Percentiles rank a stretch among this genome's conserved stretches.
Evolutionary conservation across 345 rosid species (phyloP).

Genomic region (Hypericum perforatum): DNA sequence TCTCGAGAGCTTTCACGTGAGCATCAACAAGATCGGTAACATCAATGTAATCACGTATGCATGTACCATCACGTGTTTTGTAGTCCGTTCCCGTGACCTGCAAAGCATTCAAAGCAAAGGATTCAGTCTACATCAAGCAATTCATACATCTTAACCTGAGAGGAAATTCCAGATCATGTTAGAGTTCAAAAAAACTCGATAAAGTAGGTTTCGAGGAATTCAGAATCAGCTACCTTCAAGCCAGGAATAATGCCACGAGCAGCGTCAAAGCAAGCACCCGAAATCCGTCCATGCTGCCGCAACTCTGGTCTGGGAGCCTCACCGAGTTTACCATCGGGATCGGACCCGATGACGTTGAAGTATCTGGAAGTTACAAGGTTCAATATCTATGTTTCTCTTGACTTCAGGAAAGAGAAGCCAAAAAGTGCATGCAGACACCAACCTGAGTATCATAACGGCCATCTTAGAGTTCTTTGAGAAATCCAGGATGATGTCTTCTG

Average conservation of each 20-base stretch:
- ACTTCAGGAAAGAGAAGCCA: too few species aligned
- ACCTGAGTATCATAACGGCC: constrained; percentile 96
- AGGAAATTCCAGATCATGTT: too few species aligned
- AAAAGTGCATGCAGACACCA: constrained; percentile 6
- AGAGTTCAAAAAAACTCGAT: too few species aligned
- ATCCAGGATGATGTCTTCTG: constrained; percentile 91
- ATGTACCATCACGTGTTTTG: constrained; percentile 83
- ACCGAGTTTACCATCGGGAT: constrained; percentile 89
- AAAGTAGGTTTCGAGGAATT: too few species aligned
- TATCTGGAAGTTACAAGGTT: constrained; percentile 53
- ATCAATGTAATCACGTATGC: constrained; percentile 93
- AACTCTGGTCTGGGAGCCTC: constrained; percentile 98
- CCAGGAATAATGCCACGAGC: constrained; percentile 85
- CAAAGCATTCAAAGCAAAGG: constrained; percentile 6
- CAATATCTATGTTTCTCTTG: too few species aligned
- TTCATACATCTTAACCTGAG: background rate
- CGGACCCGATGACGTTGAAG: constrained; percentile 97
- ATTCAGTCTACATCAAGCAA: background rate
- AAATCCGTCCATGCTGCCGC: constrained; percentile 92
- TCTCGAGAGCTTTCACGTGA: constrained; percentile 88
- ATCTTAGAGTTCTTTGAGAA: constrained; percentile 78
- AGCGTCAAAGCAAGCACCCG: constrained; percentile 98
- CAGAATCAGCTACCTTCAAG: constrained; percentile 45
- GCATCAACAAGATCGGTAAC: constrained; percentile 99
- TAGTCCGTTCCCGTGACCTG: constrained; percentile 98